phyloP scores from a whole-genome alignment of 2,329 filamentous ascomycete genomes.

The Apiospora rasikravindrae region DNA sequence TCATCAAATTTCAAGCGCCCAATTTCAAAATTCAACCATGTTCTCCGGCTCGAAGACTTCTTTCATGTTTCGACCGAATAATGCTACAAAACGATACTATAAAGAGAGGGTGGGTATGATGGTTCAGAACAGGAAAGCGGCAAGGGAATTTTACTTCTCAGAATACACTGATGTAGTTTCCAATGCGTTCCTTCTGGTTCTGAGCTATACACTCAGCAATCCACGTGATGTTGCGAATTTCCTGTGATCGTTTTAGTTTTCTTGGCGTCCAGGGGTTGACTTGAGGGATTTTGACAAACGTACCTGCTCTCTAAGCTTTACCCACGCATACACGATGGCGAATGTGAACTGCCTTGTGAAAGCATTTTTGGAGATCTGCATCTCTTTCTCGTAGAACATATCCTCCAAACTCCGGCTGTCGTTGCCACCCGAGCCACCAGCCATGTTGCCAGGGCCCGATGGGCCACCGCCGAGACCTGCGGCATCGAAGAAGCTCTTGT shows the following conservation, averaged over 20 bases:
- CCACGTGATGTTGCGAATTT: constrained; percentile 99
- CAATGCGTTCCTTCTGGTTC: constrained; percentile 98
- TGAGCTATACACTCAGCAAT: constrained; percentile 99
- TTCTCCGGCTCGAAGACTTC: constrained; percentile 23
- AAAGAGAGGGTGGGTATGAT: constrained; percentile 28
- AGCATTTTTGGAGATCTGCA: constrained; percentile 94
- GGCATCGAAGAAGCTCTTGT: constrained; percentile 95
- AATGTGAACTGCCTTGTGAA: constrained; percentile 97
- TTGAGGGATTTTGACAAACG: constrained; percentile 37
- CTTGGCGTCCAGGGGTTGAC: not conserved
- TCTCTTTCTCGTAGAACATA: constrained; percentile 99
- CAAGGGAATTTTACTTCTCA: constrained; percentile 48
- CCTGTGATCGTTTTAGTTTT: constrained; percentile 58
- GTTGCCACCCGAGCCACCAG: constrained; percentile 77
- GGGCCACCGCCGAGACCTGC: constrained; percentile 77
- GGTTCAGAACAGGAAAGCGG: constrained; percentile 18
- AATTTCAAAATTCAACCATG: constrained; percentile 23
- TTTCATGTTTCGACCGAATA: constrained; percentile 45
- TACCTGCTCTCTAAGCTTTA: constrained; percentile 96
- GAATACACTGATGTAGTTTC: constrained; percentile 99
- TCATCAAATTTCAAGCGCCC: constrained; percentile 23
- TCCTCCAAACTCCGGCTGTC: constrained; percentile 87
- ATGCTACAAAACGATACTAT: constrained; percentile 48
- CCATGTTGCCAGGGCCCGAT: constrained; percentile 81
- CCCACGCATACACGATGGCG: constrained; percentile 95